These are phyloP conservation scores for Artomyces pyxidatus DNA, from an alignment of 768 basidiomycete species.

Conservation along the genomic window DNA sequence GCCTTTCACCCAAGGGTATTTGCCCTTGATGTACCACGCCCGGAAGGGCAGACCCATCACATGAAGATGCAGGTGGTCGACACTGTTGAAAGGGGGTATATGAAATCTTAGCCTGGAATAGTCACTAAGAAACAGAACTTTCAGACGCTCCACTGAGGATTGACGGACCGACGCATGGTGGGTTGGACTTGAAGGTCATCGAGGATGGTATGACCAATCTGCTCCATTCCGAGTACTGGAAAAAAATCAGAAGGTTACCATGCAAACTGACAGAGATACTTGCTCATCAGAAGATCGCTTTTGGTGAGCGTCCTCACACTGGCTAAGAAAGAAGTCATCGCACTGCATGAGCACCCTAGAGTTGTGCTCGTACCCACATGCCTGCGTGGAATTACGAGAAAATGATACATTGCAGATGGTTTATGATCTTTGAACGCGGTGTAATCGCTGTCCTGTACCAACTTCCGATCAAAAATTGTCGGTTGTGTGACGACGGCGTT, in stretches of 20 bases:
- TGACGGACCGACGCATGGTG: constrained; percentile 37
- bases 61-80: constrained; percentile 70
- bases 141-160: background rate
- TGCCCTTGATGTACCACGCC: constrained; percentile 27
- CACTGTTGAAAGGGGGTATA: constrained; percentile 69
- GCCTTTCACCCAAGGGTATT: constrained; percentile 43
- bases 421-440: constrained; percentile 28
- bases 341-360: too few species aligned
- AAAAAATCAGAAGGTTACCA: constrained; percentile 6
- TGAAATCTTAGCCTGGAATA: constrained; percentile 65
- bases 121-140: background rate
- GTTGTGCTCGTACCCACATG: constrained; percentile 33
- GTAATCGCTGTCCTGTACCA: constrained; percentile 24
- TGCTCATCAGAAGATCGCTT: constrained; percentile 42
- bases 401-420: constrained; percentile 28
- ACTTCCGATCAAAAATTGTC: background rate
- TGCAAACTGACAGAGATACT: constrained; percentile 19
- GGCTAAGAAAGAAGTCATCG: constrained; percentile 30
- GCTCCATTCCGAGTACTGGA: constrained; percentile 37
- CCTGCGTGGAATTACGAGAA: constrained; percentile 27
- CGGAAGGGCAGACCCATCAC: constrained; percentile 62
- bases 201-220: constrained; percentile 45
- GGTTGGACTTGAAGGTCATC: constrained; percentile 36
- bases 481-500: background rate
- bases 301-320: constrained; percentile 43